phyloP scores from a whole-genome alignment of 176 grass and related monocot species.

The Luzula sylvatica region DNA sequence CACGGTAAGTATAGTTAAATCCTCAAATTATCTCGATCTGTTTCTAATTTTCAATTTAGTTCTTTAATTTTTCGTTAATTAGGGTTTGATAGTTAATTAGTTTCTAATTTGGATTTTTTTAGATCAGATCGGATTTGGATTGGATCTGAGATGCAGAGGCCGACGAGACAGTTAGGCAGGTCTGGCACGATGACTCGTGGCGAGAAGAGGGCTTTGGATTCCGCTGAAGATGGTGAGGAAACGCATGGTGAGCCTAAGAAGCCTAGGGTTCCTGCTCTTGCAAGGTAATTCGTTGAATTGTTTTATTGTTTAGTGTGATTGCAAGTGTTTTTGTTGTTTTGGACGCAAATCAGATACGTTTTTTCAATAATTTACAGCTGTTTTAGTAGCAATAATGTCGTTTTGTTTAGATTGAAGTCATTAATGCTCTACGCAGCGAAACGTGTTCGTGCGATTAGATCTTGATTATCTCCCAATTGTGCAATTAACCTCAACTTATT shows the following conservation, averaged over 20 bases:
- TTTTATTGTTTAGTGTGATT: not conserved
- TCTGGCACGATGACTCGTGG: slow-evolving; percentile 23
- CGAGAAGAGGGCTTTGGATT: slow-evolving; percentile 29
- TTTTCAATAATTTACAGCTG: too few species aligned
- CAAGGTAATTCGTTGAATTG: slow-evolving; percentile 21
- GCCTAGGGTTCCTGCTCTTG: slow-evolving; percentile 32
- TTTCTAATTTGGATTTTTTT: not conserved
- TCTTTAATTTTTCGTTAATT: too few species aligned
- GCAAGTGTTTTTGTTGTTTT: not conserved
- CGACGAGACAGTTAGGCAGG: slow-evolving; percentile 22
- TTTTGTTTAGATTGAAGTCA: not conserved
- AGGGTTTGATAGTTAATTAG: not conserved
- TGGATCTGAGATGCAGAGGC: slow-evolving; percentile 25
- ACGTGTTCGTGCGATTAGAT: too few species aligned
- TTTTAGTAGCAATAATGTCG: too few species aligned
- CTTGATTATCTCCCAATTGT: too few species aligned
- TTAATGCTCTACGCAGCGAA: not conserved
- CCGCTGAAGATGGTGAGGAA: not conserved
- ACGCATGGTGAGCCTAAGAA: slow-evolving; percentile 23
- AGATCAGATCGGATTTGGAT: slow-evolving; percentile 17
- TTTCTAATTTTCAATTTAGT: too few species aligned
- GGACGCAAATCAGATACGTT: too few species aligned
- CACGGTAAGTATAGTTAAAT: slow-evolving; percentile 2
- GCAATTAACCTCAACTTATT: not conserved
- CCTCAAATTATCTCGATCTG: not conserved